Conservation (phyloP, 257 asterid species). For the Paraleonurus japonicus region DNA sequence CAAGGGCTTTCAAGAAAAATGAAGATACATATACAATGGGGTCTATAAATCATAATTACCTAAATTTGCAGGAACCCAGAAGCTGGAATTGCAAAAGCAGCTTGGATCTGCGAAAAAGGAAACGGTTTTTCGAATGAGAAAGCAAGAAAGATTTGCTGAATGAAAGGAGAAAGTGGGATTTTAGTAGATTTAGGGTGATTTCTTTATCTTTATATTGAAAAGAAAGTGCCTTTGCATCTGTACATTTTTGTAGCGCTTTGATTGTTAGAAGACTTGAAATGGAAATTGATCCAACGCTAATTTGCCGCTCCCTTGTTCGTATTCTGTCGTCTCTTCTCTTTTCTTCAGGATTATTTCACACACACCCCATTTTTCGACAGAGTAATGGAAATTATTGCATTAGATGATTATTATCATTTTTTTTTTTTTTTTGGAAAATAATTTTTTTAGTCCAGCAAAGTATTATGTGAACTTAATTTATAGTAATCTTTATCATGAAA, state of each 20-base stretch:
- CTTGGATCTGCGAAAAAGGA: conserved; percentile 33
- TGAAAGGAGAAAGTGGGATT: conserved; percentile 16
- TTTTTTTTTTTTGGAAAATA: too few relatives aligned
- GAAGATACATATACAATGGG: not conserved
- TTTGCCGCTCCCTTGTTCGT: conserved; percentile 21
- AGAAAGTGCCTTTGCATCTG: conserved; percentile 1
- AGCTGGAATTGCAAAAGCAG: conserved; percentile 31
- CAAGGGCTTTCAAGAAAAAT: not conserved
- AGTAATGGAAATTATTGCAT: too few relatives aligned
- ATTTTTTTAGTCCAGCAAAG: too few relatives aligned
- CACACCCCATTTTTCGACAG: conserved; percentile 2
- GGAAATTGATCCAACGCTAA: conserved; percentile 15
- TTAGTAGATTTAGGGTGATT: conserved; percentile 5
- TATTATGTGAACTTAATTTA: too few relatives aligned
- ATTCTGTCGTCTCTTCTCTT: conserved; percentile 3
- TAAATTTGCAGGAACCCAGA: conserved; percentile 28
- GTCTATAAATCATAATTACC: conserved; percentile 24
- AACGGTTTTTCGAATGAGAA: conserved; percentile 15
- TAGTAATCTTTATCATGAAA: too few relatives aligned
- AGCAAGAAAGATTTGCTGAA: conserved; percentile 19
- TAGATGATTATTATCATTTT: too few relatives aligned
- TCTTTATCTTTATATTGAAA: conserved; percentile 1
- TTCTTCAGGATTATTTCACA: conserved; percentile 5
- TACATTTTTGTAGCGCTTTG: conserved; percentile 22
- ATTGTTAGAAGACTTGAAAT: conserved; percentile 32